Evolutionary conservation across 306 rosid genomes (phyloP).

Genomic region (Begonia masoniana): DNA sequence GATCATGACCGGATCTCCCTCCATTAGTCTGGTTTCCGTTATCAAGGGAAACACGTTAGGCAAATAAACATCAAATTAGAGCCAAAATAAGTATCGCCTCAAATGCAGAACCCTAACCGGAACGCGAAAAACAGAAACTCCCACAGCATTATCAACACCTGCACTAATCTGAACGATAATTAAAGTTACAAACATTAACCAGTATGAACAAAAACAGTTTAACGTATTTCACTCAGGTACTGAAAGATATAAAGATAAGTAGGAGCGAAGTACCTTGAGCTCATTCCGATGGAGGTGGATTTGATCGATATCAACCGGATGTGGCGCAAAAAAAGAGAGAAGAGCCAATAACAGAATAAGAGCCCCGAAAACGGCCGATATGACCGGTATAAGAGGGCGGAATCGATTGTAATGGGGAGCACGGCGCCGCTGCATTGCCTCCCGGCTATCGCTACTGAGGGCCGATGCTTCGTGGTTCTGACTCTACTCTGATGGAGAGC

Average conservation of each 20-base stretch:
- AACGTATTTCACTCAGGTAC: not conserved
- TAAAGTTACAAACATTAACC: not conserved
- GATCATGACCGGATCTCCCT: constrained; percentile 1
- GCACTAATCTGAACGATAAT: constrained; percentile 27
- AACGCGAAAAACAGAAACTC: constrained; percentile 10
- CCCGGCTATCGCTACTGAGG: not conserved
- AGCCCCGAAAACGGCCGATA: constrained; percentile 51
- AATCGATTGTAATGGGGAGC: constrained; percentile 47
- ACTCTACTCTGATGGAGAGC: constrained; percentile 1
- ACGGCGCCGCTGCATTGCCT: constrained; percentile 80
- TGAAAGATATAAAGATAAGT: not conserved
- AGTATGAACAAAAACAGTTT: constrained; percentile 3
- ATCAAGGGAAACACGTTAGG: not conserved
- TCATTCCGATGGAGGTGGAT: constrained; percentile 20
- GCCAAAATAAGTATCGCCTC: not conserved
- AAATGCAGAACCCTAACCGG: not conserved
- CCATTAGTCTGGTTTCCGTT: not conserved
- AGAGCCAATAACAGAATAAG: constrained; percentile 58
- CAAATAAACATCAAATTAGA: not conserved
- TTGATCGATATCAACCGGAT: constrained; percentile 45
- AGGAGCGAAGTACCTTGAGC: constrained; percentile 33
- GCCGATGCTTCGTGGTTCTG: constrained; percentile 4
- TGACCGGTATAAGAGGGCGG: constrained; percentile 38
- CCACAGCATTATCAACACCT: constrained; percentile 23
- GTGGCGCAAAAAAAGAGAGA: constrained; percentile 77